These are phyloP conservation scores for Oryza brachyantha DNA, from an alignment of 176 grass and related monocot genomes.

Conservation along the genomic window DNA sequence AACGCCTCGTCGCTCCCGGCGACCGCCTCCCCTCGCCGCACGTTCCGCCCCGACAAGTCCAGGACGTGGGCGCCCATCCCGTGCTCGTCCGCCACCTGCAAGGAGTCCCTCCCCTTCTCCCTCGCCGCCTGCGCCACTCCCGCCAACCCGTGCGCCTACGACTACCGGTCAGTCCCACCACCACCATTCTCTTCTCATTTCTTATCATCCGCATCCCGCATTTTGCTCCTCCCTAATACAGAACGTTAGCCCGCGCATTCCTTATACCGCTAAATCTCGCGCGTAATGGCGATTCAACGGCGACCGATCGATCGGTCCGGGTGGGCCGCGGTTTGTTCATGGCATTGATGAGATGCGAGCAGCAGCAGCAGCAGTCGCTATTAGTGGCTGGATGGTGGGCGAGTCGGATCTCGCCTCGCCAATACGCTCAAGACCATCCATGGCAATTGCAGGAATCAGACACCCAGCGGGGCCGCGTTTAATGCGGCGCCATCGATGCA, in stretches of 20 bases:
- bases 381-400: conserved; percentile 50
- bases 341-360: conserved; percentile 39
- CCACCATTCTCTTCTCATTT: background rate
- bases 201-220: too few relatives aligned
- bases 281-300: conserved; percentile 3
- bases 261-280: conserved; percentile 3
- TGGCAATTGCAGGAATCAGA: background rate
- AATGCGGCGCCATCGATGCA: conserved; percentile 33
- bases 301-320: conserved; percentile 1
- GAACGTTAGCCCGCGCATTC: conserved; percentile 26
- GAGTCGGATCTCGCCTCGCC: conserved; percentile 31
- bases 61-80: conserved; percentile 50
- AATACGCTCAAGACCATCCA: conserved; percentile 5
- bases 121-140: conserved; percentile 58
- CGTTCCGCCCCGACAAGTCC: conserved; percentile 45
- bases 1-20: background rate
- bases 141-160: conserved; percentile 60
- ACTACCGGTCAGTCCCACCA: conserved; percentile 57
- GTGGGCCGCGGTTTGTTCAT: conserved; percentile 26
- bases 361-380: conserved; percentile 14
- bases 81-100: conserved; percentile 67
- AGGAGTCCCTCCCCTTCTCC: conserved; percentile 55
- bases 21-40: background rate
- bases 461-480: conserved; percentile 23
- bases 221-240: background rate